Conservation (phyloP, 1,284 basidiomycete genomes). For the Rhodotorula mucilaginosa region DNA sequence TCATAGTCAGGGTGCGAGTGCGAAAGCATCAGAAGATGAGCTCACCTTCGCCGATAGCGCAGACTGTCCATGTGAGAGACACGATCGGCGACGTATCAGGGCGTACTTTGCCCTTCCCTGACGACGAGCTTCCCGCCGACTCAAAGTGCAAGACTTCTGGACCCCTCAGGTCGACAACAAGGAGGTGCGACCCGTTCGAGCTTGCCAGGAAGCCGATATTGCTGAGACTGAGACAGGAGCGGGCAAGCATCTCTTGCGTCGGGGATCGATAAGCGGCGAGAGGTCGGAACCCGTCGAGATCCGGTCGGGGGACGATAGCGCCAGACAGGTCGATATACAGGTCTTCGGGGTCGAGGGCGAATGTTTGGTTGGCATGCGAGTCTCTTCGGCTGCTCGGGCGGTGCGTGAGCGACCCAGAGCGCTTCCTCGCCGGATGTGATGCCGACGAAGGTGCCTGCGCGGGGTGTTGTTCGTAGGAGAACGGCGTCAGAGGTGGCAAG, state of each 20-base stretch:
- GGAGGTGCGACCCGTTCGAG: slow-evolving; percentile 61
- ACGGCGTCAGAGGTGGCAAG: background rate
- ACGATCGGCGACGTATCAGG: slow-evolving; percentile 52
- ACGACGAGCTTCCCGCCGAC: slow-evolving; percentile 45
- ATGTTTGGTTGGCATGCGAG: slow-evolving; percentile 51
- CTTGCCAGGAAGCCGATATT: slow-evolving; percentile 48
- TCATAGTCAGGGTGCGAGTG: background rate
- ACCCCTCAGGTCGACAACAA: slow-evolving; percentile 68
- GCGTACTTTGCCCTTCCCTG: slow-evolving; percentile 48
- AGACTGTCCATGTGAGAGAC: slow-evolving; percentile 66
- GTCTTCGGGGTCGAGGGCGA: slow-evolving; percentile 56
- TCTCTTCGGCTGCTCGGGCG: slow-evolving; percentile 32
- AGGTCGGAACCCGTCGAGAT: slow-evolving; percentile 65
- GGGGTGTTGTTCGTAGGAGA: background rate
- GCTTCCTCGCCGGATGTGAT: background rate
- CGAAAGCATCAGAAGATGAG: background rate
- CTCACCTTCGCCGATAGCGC: slow-evolving; percentile 58
- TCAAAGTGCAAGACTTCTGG: slow-evolving; percentile 62
- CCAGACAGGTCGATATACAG: slow-evolving; percentile 20
- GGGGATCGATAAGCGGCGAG: slow-evolving; percentile 45
- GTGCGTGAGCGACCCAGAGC: background rate
- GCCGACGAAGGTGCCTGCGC: background rate
- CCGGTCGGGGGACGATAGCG: slow-evolving; percentile 4
- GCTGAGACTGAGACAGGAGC: slow-evolving; percentile 21
- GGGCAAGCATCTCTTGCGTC: background rate